Evolutionary conservation across 345 rosid species (phyloP).

Genomic region (Acer negundo): DNA sequence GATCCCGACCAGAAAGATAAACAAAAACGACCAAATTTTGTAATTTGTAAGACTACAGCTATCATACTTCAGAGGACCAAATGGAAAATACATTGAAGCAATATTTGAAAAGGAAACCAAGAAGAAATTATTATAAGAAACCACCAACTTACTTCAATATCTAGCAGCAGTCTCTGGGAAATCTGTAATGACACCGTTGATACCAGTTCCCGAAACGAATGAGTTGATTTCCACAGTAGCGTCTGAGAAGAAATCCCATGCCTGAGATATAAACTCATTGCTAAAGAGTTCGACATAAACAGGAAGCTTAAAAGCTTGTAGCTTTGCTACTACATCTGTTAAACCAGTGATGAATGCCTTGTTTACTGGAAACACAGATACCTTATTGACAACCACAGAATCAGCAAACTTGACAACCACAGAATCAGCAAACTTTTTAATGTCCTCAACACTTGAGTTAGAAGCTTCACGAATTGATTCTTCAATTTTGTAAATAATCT

Average conservation of each 20-base stretch:
- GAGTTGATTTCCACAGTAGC: conserved; percentile 77
- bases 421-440: conserved; percentile 65
- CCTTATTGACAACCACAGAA: too few relatives aligned
- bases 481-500: conserved; percentile 66
- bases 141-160: conserved; percentile 64
- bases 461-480: conserved; percentile 62
- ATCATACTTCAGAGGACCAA: too few relatives aligned
- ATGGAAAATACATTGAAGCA: too few relatives aligned
- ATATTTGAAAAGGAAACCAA: too few relatives aligned
- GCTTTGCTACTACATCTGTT: conserved; percentile 52
- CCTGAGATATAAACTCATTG: conserved; percentile 87
- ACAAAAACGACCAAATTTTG: too few relatives aligned
- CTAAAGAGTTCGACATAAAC: conserved; percentile 70
- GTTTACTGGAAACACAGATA: conserved; percentile 46
- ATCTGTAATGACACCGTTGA: conserved; percentile 79
- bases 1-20: neutral
- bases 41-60: too few relatives aligned
- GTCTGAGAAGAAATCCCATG: conserved; percentile 88
- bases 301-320: conserved; percentile 49
- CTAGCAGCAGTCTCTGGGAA: conserved; percentile 74
- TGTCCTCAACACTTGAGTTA: conserved; percentile 50
- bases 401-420: too few relatives aligned
- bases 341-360: conserved; percentile 26
- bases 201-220: conserved; percentile 18
- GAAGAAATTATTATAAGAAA: too few relatives aligned